Percentiles rank a stretch among this genome's conserved stretches.
Conservation (phyloP, 1,139 yeast genomes). For the Kluyveromyces sp. region DNA sequence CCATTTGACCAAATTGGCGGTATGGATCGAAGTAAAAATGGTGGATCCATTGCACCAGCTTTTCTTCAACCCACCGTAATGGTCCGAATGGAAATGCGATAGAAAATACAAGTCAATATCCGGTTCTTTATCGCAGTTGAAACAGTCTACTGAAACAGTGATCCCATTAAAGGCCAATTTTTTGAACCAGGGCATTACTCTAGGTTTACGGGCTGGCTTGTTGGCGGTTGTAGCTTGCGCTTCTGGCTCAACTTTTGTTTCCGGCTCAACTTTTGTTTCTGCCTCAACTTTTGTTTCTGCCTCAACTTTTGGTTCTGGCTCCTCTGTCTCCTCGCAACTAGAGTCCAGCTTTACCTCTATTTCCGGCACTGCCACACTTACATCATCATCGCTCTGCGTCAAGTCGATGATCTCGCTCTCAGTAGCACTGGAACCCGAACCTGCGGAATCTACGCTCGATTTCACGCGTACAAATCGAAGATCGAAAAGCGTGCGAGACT, state of each 20-base stretch:
- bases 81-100: constrained; percentile 89
- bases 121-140: constrained; percentile 44
- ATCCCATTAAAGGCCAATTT: constrained; percentile 38
- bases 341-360: background rate
- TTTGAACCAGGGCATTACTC: constrained; percentile 43
- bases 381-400: background rate
- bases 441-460: background rate
- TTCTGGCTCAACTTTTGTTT: background rate
- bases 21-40: constrained; percentile 65
- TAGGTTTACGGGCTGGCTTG: background rate
- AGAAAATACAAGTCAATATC: constrained; percentile 47
- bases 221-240: background rate
- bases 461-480: background rate
- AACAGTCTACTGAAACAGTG: constrained; percentile 61
- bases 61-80: constrained; percentile 77
- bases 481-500: constrained; percentile 1
- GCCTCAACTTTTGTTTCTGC: no score
- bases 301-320: background rate
- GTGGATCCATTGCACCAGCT: constrained; percentile 58
- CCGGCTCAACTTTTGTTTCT: no score
- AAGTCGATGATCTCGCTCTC: constrained; percentile 1
- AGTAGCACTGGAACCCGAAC: background rate
- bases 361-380: background rate
- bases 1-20: constrained; percentile 48
- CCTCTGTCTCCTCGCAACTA: background rate